phyloP scores from a whole-genome alignment of 768 basidiomycete genomes.

The Pholiota microspora region DNA sequence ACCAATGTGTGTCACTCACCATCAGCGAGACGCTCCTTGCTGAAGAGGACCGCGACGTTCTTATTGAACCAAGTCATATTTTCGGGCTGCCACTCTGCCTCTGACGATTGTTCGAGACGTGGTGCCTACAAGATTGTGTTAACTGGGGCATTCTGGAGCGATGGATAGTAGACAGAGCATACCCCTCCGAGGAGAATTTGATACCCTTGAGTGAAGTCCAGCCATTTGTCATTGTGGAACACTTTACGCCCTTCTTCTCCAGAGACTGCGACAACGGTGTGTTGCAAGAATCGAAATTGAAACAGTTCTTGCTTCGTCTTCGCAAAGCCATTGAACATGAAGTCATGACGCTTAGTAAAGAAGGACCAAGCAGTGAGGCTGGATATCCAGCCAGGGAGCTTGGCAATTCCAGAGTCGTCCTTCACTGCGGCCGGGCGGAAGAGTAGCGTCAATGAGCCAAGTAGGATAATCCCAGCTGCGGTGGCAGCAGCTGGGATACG shows the following conservation, averaged over 20 bases:
- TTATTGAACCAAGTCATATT: constrained; percentile 4
- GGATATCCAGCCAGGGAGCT: constrained; percentile 22
- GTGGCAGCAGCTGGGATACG: neutral
- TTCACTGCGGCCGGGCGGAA: neutral
- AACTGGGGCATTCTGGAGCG: constrained; percentile 20
- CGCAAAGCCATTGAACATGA: constrained; percentile 23
- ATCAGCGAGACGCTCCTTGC: constrained; percentile 21
- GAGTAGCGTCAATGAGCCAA: neutral
- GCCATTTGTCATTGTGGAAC: constrained; percentile 27
- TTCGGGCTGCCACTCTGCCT: neutral
- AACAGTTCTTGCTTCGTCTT: constrained; percentile 24
- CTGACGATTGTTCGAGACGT: neutral
- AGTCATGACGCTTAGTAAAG: constrained; percentile 28
- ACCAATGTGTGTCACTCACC: constrained; percentile 7
- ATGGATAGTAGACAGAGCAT: constrained; percentile 1
- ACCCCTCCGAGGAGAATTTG: constrained; percentile 29
- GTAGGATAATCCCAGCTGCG: neutral
- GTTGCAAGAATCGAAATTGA: constrained; percentile 28
- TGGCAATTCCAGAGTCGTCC: constrained; percentile 3
- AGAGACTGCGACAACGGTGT: constrained; percentile 18
- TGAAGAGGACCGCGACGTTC: constrained; percentile 16
- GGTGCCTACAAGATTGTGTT: constrained; percentile 2
- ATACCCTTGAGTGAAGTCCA: constrained; percentile 31
- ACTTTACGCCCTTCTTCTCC: constrained; percentile 22
- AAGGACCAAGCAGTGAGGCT: constrained; percentile 30